A percentile compares a stretch with the other conserved stretches of the same genome.
Conservation (phyloP, 352 stramenopile genomes). For the Phytophthora syringae region DNA sequence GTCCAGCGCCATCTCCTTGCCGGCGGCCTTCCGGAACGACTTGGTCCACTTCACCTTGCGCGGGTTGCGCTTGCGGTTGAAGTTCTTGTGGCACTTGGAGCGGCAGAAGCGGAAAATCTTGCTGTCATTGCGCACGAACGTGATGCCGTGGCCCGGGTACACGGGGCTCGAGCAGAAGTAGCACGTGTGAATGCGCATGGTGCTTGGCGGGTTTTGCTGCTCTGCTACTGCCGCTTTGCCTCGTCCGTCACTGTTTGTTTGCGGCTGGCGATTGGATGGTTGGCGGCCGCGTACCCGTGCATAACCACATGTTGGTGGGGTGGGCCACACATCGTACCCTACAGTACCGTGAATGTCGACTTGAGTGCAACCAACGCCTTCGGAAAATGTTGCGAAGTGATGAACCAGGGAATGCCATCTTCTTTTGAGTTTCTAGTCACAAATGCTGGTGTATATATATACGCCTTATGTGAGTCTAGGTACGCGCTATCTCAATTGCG, state of each 20-base stretch:
- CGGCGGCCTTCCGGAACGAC: conserved; percentile 96
- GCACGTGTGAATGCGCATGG: conserved; percentile 99
- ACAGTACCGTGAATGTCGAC: conserved; percentile 12
- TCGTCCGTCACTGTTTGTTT: conserved; percentile 14
- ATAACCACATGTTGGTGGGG: conserved; percentile 4
- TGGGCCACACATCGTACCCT: conserved; percentile 8
- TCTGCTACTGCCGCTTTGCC: conserved; percentile 23
- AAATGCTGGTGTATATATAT: conserved; percentile 27
- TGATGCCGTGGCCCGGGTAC: conserved; percentile 99
- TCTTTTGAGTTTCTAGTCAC: conserved; percentile 23
- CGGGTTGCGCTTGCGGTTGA: conserved; percentile 99
- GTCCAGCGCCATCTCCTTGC: conserved; percentile 99
- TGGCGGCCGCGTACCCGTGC: conserved; percentile 14
- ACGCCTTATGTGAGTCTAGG: conserved; percentile 28
- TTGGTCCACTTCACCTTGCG: conserved; percentile 99
- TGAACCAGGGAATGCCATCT: too few relatives aligned
- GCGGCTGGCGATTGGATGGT: conserved; percentile 33
- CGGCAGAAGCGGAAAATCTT: conserved; percentile 99
- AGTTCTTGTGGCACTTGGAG: conserved; percentile 99
- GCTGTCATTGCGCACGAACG: conserved; percentile 99
- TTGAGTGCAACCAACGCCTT: conserved; percentile 2
- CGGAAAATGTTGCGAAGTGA: neutral
- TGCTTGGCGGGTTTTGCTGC: conserved; percentile 2
- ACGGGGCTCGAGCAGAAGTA: conserved; percentile 99
- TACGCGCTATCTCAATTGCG: conserved; percentile 31